phyloP scores from a whole-genome alignment of 202 grass and related monocot genomes.

The Alloteropsis angusta region DNA sequence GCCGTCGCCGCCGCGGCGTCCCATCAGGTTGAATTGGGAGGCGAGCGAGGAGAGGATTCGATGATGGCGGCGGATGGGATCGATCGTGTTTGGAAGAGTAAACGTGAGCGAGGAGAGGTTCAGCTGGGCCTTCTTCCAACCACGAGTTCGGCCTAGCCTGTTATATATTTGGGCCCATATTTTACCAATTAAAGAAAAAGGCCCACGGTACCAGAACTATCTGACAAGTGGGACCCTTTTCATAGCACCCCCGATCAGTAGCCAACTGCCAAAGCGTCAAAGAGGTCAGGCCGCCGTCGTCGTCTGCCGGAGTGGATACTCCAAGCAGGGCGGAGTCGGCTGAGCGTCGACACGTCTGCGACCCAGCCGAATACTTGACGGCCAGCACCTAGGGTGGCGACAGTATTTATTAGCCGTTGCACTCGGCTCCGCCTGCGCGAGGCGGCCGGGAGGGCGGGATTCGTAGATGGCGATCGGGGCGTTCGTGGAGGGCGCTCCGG shows the following conservation, averaged over 20 bases:
- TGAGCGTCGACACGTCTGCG: neutral
- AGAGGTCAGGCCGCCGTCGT: neutral
- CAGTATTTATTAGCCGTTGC: neutral
- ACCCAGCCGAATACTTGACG: neutral
- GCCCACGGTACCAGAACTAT: neutral
- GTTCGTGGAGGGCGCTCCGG: neutral
- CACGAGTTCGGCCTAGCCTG: too few species aligned
- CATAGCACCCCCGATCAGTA: neutral
- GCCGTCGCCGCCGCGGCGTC: too few species aligned
- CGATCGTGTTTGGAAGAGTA: too few species aligned
- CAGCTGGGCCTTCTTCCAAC: too few species aligned
- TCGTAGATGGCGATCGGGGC: conserved; percentile 14
- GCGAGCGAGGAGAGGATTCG: too few species aligned
- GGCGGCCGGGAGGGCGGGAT: neutral
- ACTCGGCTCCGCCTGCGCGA: neutral
- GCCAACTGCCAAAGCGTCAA: neutral
- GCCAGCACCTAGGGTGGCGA: neutral
- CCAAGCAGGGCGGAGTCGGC: neutral
- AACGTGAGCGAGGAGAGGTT: too few species aligned
- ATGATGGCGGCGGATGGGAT: too few species aligned
- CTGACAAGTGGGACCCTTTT: neutral
- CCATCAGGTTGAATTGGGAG: too few species aligned
- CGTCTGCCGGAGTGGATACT: neutral
- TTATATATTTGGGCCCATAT: neutral
- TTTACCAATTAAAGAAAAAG: neutral